Evolutionary conservation across 345 rosid genomes (phyloP), one percentile per base, ranked within the genome.

Genomic region (Clausena lansium): DNA sequence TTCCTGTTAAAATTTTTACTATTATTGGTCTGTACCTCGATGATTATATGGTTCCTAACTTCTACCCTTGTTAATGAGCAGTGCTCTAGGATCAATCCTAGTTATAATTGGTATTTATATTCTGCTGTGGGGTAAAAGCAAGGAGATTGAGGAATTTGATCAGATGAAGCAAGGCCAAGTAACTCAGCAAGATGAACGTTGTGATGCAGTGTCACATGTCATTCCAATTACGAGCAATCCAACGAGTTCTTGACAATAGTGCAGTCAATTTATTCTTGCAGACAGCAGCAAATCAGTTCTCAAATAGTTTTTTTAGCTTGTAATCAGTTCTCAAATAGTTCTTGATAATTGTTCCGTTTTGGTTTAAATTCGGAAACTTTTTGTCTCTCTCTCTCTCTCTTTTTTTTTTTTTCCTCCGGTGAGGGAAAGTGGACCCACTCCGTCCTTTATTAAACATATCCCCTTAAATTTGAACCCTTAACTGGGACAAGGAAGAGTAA

Each of bases 91-190:
- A 70, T 95, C 98, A 27, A 67, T 89, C 52, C 75, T 89, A 11
- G 89, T 93, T 67, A 86, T 88, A 27, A 75, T 81, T 63, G 98
- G 98, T 36, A 82, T 95, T 36, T 93, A 93, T 82, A 76, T 85
- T 79, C 92, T 95, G 19, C 86, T 93, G 25, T 93, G 95, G 98
- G 98, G 98, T 2, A 93, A 91, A 88, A 88, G 85, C 80, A 83
- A 81, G 33, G 98, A 94, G 50, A 77, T 74, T 74, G 76, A 83
- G 74, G 81, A 87, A 78, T 27, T 58, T 15, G 82, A 62, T 20
- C 6, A 67, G 47, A 60, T 59, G 81, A 82, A 89, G 67, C 85
- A 81, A 54, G 70, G 83, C 32, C 90, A 84, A 73, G 82, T 73
- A 67, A 76, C 81, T 71, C 76, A 70, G 47, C 73, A 70, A 50